Evolutionary conservation across 2,329 filamentous ascomycete genomes (phyloP).

Genomic region (Diaporthe longicolla): DNA sequence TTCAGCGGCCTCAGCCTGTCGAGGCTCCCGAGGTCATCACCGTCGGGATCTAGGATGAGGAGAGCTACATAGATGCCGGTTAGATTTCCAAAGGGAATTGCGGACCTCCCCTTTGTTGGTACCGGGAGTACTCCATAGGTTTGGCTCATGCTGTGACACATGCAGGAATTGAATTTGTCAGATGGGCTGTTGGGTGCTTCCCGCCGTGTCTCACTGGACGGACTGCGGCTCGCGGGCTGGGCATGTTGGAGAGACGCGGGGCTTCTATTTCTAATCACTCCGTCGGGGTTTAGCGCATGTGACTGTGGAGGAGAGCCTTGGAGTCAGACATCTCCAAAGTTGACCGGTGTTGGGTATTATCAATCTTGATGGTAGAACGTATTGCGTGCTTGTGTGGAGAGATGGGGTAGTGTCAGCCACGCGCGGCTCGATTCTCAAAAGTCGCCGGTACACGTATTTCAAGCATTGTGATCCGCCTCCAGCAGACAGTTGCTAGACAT

Average conservation of each 20-base stretch:
- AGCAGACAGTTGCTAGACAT: neutral
- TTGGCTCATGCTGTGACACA: neutral
- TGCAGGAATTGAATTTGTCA: constrained; percentile 15
- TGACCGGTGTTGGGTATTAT: neutral
- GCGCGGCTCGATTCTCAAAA: neutral
- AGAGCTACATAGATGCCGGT: neutral
- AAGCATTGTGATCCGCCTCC: constrained; percentile 1
- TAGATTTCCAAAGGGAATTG: neutral
- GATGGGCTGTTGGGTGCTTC: constrained; percentile 4
- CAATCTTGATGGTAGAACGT: neutral
- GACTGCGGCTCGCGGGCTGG: neutral
- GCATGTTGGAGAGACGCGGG: neutral
- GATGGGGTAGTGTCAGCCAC: constrained; percentile 20
- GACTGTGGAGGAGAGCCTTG: neutral
- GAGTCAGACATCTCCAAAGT: neutral
- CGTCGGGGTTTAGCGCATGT: neutral
- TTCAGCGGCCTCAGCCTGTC: neutral
- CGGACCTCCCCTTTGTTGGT: neutral
- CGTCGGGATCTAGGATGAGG: neutral
- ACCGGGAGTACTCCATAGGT: neutral
- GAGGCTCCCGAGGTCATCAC: neutral
- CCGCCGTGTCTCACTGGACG: neutral
- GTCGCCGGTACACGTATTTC: constrained; percentile 20
- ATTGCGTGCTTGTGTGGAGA: constrained; percentile 30
- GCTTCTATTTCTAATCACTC: constrained; percentile 25